A percentile compares a stretch with the other conserved stretches of the same genome.
These are phyloP conservation scores for Sugiyamaella mastotermitis DNA, from an alignment of 805 yeast genomes.

Conservation along the genomic window DNA sequence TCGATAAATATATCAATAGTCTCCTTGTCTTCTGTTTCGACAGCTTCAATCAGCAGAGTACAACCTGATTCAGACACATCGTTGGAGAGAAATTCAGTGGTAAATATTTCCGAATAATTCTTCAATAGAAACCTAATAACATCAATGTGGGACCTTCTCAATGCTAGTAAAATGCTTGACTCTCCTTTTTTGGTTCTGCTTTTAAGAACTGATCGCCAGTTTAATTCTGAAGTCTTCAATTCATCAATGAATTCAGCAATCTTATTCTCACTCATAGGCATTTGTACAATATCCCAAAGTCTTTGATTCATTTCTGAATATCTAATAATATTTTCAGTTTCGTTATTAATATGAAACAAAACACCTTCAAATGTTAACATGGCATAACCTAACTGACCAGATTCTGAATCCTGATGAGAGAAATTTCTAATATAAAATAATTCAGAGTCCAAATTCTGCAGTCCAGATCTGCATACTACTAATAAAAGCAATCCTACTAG, in stretches of 20 bases:
- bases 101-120: slow-evolving; percentile 43
- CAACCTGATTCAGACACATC: slow-evolving; percentile 51
- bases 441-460: slow-evolving; percentile 55
- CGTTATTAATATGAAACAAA: slow-evolving; percentile 51
- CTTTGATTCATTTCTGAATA: slow-evolving; percentile 43
- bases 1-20: slow-evolving; percentile 44
- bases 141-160: slow-evolving; percentile 41
- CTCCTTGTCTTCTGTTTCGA: slow-evolving; percentile 46
- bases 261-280: slow-evolving; percentile 22
- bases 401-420: slow-evolving; percentile 40
- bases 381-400: slow-evolving; percentile 69
- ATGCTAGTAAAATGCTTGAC: slow-evolving; percentile 60
- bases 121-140: slow-evolving; percentile 44
- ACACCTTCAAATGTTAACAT: slow-evolving; percentile 83
- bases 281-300: slow-evolving; percentile 49
- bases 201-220: slow-evolving; percentile 25
- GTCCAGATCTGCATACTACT: slow-evolving; percentile 59
- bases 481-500: slow-evolving; percentile 65
- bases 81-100: slow-evolving; percentile 59
- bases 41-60: slow-evolving; percentile 57
- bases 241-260: background rate
- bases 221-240: slow-evolving; percentile 1
- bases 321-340: slow-evolving; percentile 33
- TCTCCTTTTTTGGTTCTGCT: slow-evolving; percentile 56
- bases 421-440: slow-evolving; percentile 61